Conservation (phyloP, 2,329 filamentous ascomycete genomes). For the Zasmidium cellare region DNA sequence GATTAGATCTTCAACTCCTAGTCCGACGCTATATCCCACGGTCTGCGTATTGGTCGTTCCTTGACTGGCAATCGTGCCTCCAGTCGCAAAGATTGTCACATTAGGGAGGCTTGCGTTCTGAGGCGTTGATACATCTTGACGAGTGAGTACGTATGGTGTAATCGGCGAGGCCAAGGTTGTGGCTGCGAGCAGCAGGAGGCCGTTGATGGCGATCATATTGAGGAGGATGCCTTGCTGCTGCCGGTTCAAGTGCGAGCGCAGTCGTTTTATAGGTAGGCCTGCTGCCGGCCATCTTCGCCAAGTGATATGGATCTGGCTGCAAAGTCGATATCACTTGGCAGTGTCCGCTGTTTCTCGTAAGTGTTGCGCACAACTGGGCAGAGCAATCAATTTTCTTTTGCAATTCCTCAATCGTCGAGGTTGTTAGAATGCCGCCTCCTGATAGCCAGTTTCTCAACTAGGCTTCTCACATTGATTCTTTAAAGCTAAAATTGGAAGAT, state of each 20-base stretch:
- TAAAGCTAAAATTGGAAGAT: too few relatives aligned
- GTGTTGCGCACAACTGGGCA: too few relatives aligned
- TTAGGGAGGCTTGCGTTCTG: conserved; percentile 54
- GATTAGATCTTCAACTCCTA: conserved; percentile 55
- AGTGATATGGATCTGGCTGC: not conserved
- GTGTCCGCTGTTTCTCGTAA: not conserved
- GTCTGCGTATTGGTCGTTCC: conserved; percentile 53
- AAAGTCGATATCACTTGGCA: not conserved
- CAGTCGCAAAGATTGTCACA: conserved; percentile 58
- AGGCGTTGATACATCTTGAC: conserved; percentile 15
- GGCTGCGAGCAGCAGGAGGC: not conserved
- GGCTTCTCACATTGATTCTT: too few relatives aligned
- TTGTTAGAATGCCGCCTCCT: too few relatives aligned
- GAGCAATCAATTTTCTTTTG: too few relatives aligned
- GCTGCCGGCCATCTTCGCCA: not conserved
- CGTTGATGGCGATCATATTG: not conserved
- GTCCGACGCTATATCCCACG: conserved; percentile 55
- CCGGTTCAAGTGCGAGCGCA: not conserved
- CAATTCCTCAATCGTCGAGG: too few relatives aligned
- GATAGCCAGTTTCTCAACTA: too few relatives aligned
- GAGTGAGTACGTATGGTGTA: not conserved
- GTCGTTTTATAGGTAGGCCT: not conserved
- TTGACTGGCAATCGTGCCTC: conserved; percentile 60
- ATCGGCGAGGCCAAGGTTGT: not conserved
- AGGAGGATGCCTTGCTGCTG: not conserved